A percentile compares a stretch with the other conserved stretches of the same genome.
Evolutionary conservation across 352 stramenopile species (phyloP).

Genomic region (Phytophthora megakarya): DNA sequence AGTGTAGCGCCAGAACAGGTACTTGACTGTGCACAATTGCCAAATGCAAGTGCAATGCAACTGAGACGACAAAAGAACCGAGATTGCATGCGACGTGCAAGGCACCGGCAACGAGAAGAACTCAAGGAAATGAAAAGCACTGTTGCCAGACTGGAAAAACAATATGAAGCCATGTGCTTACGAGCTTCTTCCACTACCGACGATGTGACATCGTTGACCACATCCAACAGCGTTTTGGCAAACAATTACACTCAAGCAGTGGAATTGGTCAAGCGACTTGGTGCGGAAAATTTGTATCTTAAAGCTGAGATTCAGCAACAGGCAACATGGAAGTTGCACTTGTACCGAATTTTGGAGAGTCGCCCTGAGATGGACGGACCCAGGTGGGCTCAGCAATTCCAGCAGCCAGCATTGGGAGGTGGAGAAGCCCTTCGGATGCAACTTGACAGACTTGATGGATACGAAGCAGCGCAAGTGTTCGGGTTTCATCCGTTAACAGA

Average conservation of each 20-base stretch:
- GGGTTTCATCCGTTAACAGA: conserved; percentile 45
- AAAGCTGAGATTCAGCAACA: conserved; percentile 49
- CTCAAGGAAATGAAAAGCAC: conserved; percentile 45
- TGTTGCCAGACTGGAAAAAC: conserved; percentile 39
- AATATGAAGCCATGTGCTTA: conserved; percentile 46
- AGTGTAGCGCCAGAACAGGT: conserved; percentile 26
- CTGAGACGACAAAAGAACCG: conserved; percentile 32
- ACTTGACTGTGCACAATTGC: conserved; percentile 22
- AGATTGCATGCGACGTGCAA: conserved; percentile 45
- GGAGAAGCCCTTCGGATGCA: conserved; percentile 31
- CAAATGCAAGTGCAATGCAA: conserved; percentile 35
- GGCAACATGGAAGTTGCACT: conserved; percentile 44
- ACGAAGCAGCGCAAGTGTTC: conserved; percentile 43
- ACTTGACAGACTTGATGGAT: conserved; percentile 33
- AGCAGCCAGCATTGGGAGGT: conserved; percentile 21
- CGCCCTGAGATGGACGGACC: conserved; percentile 21
- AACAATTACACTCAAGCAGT: conserved; percentile 31
- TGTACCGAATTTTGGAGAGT: conserved; percentile 46
- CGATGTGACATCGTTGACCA: conserved; percentile 6
- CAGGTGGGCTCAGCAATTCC: conserved; percentile 30
- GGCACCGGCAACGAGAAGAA: conserved; percentile 49
- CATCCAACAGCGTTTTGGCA: conserved; percentile 4
- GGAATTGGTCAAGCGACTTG: conserved; percentile 40
- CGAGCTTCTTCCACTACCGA: conserved; percentile 16
- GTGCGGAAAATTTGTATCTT: conserved; percentile 54